Percentiles rank a stretch among this genome's conserved stretches.
Evolutionary conservation across 169 alveolate species (phyloP).

Genomic region (Babesia sp.): DNA sequence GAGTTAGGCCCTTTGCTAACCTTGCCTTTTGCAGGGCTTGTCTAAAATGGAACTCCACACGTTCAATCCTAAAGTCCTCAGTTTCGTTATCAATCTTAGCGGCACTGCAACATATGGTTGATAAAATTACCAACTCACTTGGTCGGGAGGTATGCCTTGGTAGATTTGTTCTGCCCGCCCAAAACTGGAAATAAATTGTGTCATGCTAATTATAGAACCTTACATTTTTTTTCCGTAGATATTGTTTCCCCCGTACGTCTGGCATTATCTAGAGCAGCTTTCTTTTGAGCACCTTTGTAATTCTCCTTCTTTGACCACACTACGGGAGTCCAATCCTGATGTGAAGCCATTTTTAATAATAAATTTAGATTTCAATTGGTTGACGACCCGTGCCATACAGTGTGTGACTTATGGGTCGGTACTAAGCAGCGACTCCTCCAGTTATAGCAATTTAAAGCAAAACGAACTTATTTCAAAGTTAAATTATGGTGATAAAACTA

Average conservation of each 20-base stretch:
- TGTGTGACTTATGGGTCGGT: background rate
- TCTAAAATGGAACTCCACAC: slow-evolving; percentile 73
- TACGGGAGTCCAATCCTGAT: slow-evolving; percentile 72
- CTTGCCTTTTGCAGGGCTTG: slow-evolving; percentile 79
- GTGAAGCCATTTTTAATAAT: slow-evolving; percentile 37
- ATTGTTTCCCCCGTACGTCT: slow-evolving; percentile 55
- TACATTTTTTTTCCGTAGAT: slow-evolving; percentile 64
- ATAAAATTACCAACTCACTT: slow-evolving; percentile 28
- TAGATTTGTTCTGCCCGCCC: slow-evolving; percentile 68
- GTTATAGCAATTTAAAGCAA: background rate
- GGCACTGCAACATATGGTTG: slow-evolving; percentile 45
- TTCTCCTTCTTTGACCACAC: slow-evolving; percentile 65
- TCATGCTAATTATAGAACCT: background rate
- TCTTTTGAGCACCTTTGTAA: slow-evolving; percentile 60
- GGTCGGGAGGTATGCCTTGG: slow-evolving; percentile 51
- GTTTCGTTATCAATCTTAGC: slow-evolving; percentile 77
- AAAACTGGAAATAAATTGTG: slow-evolving; percentile 38
- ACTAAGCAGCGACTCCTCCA: background rate
- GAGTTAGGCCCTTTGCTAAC: slow-evolving; percentile 63
- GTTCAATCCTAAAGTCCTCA: slow-evolving; percentile 72
- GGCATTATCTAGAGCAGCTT: slow-evolving; percentile 64
- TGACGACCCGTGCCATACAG: background rate
- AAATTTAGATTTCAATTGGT: background rate
- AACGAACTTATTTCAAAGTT: background rate
- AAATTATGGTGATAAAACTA: background rate